Evolutionary conservation across 352 stramenopile genomes (phyloP).

Genomic region (Globisporangium acanthophoron): DNA sequence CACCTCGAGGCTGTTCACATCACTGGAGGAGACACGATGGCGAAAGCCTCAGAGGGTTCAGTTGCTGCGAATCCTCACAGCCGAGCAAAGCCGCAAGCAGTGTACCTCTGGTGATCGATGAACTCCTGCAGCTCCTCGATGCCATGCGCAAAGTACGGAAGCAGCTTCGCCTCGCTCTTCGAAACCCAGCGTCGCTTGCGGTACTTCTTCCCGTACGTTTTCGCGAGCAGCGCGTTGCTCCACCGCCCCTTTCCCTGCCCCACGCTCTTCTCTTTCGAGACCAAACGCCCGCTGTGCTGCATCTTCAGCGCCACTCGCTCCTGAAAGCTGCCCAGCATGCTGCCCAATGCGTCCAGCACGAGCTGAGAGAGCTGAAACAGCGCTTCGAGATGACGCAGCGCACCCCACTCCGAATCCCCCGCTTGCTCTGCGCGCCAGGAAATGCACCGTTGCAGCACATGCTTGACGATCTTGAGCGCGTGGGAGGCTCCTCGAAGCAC

Average conservation of each 20-base stretch:
- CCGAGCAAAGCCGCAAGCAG: neutral
- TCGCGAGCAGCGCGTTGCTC: slow-evolving; percentile 45
- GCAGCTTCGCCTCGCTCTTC: slow-evolving; percentile 45
- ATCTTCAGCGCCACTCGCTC: slow-evolving; percentile 67
- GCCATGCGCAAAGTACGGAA: slow-evolving; percentile 60
- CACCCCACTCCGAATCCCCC: slow-evolving; percentile 21
- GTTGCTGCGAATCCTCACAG: neutral
- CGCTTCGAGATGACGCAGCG: slow-evolving; percentile 35
- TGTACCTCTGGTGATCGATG: slow-evolving; percentile 43
- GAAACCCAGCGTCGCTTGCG: slow-evolving; percentile 55
- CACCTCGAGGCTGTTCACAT: slow-evolving; percentile 12
- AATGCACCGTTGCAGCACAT: slow-evolving; percentile 35
- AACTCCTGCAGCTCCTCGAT: slow-evolving; percentile 62
- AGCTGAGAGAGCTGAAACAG: slow-evolving; percentile 30
- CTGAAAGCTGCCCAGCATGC: slow-evolving; percentile 41
- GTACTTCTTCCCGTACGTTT: slow-evolving; percentile 50
- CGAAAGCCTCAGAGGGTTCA: neutral
- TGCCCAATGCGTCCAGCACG: slow-evolving; percentile 34
- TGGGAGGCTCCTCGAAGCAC: slow-evolving; percentile 35
- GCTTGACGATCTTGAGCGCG: slow-evolving; percentile 26
- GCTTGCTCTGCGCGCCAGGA: slow-evolving; percentile 39
- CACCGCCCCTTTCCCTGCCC: slow-evolving; percentile 18
- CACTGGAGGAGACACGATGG: slow-evolving; percentile 1
- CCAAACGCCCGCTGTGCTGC: slow-evolving; percentile 24
- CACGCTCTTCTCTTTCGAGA: slow-evolving; percentile 10